phyloP scores from a whole-genome alignment of 371 early-diverging fungal species.

The Lichtheimia corymbifera region DNA sequence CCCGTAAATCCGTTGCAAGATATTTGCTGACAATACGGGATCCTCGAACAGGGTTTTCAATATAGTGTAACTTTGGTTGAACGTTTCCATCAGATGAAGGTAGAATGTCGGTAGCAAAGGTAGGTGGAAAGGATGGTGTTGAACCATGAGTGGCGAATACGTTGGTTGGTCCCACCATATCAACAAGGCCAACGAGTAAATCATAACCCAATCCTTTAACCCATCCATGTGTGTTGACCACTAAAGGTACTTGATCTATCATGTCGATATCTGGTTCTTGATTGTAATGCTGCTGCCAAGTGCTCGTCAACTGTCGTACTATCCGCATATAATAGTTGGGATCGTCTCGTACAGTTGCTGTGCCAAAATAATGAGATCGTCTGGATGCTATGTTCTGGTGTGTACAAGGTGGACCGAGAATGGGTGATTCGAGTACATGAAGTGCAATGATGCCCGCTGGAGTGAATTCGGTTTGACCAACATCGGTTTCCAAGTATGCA shows the following conservation, averaged over 20 bases:
- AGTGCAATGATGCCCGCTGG: conserved; percentile 73
- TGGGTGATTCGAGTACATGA: conserved; percentile 60
- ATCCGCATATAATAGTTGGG: conserved; percentile 72
- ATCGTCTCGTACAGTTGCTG: conserved; percentile 61
- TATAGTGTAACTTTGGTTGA: conserved; percentile 16
- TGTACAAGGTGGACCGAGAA: conserved; percentile 81
- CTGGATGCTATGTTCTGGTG: conserved; percentile 59
- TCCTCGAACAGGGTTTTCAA: conserved; percentile 8
- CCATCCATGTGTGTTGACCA: conserved; percentile 88
- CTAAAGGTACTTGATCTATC: conserved; percentile 56
- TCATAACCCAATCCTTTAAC: conserved; percentile 77
- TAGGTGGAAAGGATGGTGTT: conserved; percentile 29
- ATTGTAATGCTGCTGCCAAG: conserved; percentile 46
- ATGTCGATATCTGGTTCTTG: conserved; percentile 8
- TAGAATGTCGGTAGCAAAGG: conserved; percentile 22
- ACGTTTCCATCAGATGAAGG: neutral
- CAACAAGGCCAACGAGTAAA: conserved; percentile 61
- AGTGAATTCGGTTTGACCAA: conserved; percentile 83
- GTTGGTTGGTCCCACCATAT: conserved; percentile 51
- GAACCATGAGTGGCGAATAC: conserved; percentile 43
- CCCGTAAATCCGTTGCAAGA: conserved; percentile 60
- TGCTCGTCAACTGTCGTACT: conserved; percentile 52
- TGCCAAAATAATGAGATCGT: conserved; percentile 68
- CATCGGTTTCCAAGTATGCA: conserved; percentile 80
- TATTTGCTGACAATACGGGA: conserved; percentile 31